Percentiles rank a stretch among this genome's conserved stretches.
These are phyloP conservation scores for Forsythia suspensa DNA, from an alignment of 257 asterid species.

Conservation along the genomic window DNA sequence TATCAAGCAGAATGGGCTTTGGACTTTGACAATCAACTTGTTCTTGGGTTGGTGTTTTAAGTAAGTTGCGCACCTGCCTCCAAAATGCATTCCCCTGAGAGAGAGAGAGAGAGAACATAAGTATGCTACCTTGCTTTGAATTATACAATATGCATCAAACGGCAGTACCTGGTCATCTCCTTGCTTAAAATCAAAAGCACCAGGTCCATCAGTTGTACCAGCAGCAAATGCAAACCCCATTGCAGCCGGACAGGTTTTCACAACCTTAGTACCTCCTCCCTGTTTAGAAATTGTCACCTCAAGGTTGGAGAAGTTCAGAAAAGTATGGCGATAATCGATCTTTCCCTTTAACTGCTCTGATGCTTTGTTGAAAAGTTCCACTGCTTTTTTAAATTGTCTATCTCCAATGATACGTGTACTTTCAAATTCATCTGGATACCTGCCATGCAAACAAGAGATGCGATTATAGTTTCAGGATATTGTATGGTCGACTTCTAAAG, in stretches of 20 bases:
- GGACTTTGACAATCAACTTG: constrained; percentile 87
- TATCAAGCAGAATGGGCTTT: constrained; percentile 94
- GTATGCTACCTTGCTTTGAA: neutral
- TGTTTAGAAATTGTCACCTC: constrained; percentile 63
- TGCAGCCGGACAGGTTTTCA: constrained; percentile 95
- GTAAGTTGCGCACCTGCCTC: constrained; percentile 82
- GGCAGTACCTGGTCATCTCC: constrained; percentile 76
- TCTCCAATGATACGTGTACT: constrained; percentile 95
- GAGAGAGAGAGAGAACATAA: constrained; percentile 3
- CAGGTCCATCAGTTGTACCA: constrained; percentile 99
- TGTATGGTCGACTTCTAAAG: neutral
- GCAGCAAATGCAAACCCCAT: constrained; percentile 99
- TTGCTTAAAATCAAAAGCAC: constrained; percentile 98
- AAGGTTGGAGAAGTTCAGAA: constrained; percentile 73
- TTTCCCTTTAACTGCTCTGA: constrained; percentile 74
- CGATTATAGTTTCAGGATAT: constrained; percentile 15
- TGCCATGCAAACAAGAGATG: constrained; percentile 37
- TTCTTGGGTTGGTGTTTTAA: constrained; percentile 70
- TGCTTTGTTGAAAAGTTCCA: constrained; percentile 70
- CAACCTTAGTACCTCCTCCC: constrained; percentile 56
- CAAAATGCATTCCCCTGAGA: constrained; percentile 89
- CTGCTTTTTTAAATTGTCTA: constrained; percentile 84
- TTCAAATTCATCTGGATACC: constrained; percentile 94
- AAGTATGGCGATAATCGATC: constrained; percentile 80
- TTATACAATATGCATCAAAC: constrained; percentile 8